Evolutionary conservation across 257 asterid species (phyloP).

Genomic region (Phtheirospermum japonicum): DNA sequence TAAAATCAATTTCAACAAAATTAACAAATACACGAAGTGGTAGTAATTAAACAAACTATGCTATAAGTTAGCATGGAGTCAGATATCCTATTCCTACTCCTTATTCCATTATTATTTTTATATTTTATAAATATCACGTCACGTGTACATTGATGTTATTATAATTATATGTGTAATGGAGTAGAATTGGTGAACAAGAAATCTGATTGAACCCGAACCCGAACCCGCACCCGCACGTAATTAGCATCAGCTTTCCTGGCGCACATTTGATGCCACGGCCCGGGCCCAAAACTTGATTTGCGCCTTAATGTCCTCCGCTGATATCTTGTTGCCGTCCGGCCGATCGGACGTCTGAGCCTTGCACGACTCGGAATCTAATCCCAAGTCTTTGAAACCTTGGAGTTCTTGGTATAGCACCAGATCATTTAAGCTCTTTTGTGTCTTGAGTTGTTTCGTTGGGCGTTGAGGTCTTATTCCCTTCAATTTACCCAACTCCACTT

Average conservation of each 20-base stretch:
- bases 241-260: slow-evolving; percentile 39
- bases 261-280: slow-evolving; percentile 84
- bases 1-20: no score
- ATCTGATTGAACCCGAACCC: no score
- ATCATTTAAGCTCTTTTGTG: slow-evolving; percentile 38
- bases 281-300: slow-evolving; percentile 92
- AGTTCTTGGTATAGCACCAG: slow-evolving; percentile 29
- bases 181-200: no score
- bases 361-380: slow-evolving; percentile 27
- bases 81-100: no score
- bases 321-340: slow-evolving; percentile 27
- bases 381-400: slow-evolving; percentile 37
- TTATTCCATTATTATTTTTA: no score
- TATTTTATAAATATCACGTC: not conserved
- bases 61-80: no score
- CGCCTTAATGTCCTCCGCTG: slow-evolving; percentile 62
- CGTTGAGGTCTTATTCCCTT: slow-evolving; percentile 30
- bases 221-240: no score
- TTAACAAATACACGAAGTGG: no score
- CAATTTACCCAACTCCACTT: slow-evolving; percentile 29
- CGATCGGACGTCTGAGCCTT: not conserved
- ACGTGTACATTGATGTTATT: not conserved
- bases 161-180: no score
- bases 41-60: no score
- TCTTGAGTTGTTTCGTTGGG: slow-evolving; percentile 24